Conservation (phyloP, 2,329 filamentous ascomycete species). For the Pestalotiopsis fici region DNA sequence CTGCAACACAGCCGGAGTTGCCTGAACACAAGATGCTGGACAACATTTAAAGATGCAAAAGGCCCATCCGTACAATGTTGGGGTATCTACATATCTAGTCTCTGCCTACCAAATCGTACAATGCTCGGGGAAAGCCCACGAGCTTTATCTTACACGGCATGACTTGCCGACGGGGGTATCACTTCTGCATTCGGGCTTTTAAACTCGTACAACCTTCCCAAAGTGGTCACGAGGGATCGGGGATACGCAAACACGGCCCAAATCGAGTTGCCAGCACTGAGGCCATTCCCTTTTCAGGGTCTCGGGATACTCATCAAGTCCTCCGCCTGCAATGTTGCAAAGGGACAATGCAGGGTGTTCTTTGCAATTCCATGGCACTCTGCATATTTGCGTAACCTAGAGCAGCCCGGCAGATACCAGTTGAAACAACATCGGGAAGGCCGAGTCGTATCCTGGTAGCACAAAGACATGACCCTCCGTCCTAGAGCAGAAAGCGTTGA, state of each 20-base stretch:
- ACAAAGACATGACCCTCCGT: slow-evolving; percentile 26
- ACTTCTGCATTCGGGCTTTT: neutral
- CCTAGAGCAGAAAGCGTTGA: slow-evolving; percentile 41
- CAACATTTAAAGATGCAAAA: neutral
- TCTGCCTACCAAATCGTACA: neutral
- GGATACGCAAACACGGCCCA: neutral
- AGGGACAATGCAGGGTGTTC: slow-evolving; percentile 17
- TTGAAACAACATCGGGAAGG: slow-evolving; percentile 17
- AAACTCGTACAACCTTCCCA: neutral
- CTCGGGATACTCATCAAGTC: neutral
- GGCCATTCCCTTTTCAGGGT: neutral
- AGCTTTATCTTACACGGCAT: neutral
- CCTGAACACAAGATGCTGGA: neutral
- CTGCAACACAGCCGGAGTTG: neutral
- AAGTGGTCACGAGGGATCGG: neutral
- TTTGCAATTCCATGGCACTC: slow-evolving; percentile 14
- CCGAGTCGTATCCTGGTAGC: slow-evolving; percentile 25
- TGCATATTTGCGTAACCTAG: slow-evolving; percentile 18
- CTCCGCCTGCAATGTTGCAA: slow-evolving; percentile 20
- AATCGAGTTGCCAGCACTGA: neutral
- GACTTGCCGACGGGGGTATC: neutral
- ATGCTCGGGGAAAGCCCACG: neutral
- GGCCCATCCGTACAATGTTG: neutral
- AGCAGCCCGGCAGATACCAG: slow-evolving; percentile 21
- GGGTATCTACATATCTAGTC: neutral